Evolutionary conservation across 179 eudicot genomes (phyloP).

Genomic region (Amaranthus tricolor): DNA sequence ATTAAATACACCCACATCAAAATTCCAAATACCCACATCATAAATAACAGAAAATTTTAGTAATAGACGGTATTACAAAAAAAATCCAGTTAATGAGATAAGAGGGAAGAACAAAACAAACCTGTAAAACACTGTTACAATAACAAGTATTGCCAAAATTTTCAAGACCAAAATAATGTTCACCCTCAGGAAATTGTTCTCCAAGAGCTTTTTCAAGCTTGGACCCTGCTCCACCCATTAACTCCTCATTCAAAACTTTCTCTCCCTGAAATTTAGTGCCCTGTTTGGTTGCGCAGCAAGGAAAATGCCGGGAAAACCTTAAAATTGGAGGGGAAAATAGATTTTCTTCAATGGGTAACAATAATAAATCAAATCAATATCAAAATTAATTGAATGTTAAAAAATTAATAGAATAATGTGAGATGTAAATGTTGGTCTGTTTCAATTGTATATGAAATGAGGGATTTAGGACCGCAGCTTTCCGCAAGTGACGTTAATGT

Average conservation of each 20-base stretch:
- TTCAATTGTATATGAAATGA: conserved; percentile 4
- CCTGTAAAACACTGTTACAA: conserved; percentile 95
- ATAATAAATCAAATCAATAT: neutral
- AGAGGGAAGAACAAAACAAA: conserved; percentile 6
- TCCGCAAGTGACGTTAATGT: conserved; percentile 7
- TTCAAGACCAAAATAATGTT: conserved; percentile 82
- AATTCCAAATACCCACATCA: neutral
- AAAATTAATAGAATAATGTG: neutral
- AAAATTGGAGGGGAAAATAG: neutral
- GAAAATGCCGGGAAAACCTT: neutral
- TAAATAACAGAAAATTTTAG: neutral
- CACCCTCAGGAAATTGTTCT: conserved; percentile 96
- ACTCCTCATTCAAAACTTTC: conserved; percentile 28
- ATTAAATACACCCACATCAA: neutral
- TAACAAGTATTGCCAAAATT: conserved; percentile 95
- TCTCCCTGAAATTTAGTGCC: conserved; percentile 10
- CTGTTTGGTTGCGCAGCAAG: neutral
- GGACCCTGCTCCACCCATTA: conserved; percentile 90
- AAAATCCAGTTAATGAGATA: neutral
- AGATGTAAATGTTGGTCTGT: neutral
- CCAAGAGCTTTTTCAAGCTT: conserved; percentile 94
- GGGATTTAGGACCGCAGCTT: conserved; percentile 13
- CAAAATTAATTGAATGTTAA: no score
- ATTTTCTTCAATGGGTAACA: neutral
- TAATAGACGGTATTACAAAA: neutral